phyloP scores from a whole-genome alignment of 2,329 filamentous ascomycete species.

The Bipolaris bicolor region DNA sequence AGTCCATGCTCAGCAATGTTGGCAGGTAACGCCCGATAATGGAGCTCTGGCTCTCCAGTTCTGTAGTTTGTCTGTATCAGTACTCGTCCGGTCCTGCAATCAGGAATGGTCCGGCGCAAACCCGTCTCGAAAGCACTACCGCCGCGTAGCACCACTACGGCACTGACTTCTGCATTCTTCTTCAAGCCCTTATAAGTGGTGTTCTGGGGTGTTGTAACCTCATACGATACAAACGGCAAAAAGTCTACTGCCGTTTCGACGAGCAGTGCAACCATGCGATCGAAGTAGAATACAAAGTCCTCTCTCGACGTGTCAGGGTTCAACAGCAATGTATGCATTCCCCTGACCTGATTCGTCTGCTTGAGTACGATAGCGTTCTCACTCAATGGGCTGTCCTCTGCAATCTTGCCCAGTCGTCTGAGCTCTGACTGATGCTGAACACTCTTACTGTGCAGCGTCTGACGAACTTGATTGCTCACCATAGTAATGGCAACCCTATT shows the following conservation, averaged over 20 bases:
- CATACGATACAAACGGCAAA: conserved; percentile 69
- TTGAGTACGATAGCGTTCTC: conserved; percentile 75
- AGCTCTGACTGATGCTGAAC: conserved; percentile 80
- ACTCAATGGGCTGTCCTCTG: conserved; percentile 74
- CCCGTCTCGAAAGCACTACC: conserved; percentile 89
- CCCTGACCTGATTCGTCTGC: conserved; percentile 78
- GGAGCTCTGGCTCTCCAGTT: conserved; percentile 84
- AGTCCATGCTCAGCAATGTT: conserved; percentile 76
- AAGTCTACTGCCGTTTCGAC: conserved; percentile 67
- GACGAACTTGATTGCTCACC: conserved; percentile 91
- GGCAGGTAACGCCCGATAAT: conserved; percentile 80
- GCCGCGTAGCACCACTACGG: conserved; percentile 86
- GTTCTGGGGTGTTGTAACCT: conserved; percentile 74
- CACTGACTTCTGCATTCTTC: conserved; percentile 68
- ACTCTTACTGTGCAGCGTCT: conserved; percentile 86
- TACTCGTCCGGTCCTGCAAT: conserved; percentile 86
- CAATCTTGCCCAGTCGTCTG: conserved; percentile 73
- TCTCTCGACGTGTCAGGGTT: conserved; percentile 78
- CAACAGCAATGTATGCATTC: conserved; percentile 90
- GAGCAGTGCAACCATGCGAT: conserved; percentile 82
- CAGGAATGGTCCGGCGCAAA: conserved; percentile 86
- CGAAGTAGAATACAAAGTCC: conserved; percentile 98
- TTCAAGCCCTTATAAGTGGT: conserved; percentile 73
- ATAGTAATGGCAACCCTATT: conserved; percentile 94
- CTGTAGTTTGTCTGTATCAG: conserved; percentile 82